These are phyloP conservation scores for Cystobasidium tubakii DNA, from an alignment of 768 basidiomycete species.

Conservation along the genomic window DNA sequence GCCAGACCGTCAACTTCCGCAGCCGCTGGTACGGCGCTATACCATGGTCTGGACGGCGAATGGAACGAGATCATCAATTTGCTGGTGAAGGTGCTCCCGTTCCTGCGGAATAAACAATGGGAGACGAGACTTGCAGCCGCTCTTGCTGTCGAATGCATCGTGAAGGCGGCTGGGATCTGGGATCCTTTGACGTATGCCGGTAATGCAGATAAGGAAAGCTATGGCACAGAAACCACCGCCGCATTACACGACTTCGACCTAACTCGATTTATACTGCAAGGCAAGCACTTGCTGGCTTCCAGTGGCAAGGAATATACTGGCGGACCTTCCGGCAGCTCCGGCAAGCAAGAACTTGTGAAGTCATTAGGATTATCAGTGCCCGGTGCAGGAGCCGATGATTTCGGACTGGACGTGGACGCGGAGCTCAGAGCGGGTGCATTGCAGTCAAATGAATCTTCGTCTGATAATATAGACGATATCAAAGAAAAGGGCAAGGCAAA, in stretches of 20 bases:
- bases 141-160: constrained; percentile 78
- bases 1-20: constrained; percentile 49
- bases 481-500: not conserved
- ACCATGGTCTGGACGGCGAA: constrained; percentile 52
- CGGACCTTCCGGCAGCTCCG: constrained; percentile 48
- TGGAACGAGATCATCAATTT: constrained; percentile 89
- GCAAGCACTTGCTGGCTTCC: constrained; percentile 74
- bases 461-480: constrained; percentile 5
- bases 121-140: constrained; percentile 89
- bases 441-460: constrained; percentile 34
- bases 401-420: constrained; percentile 38
- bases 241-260: constrained; percentile 73
- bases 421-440: constrained; percentile 3
- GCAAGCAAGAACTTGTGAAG: constrained; percentile 80
- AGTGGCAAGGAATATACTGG: constrained; percentile 79
- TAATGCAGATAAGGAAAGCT: constrained; percentile 47
- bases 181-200: constrained; percentile 53
- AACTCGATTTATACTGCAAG: constrained; percentile 66
- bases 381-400: constrained; percentile 52
- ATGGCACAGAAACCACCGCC: not conserved
- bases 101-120: constrained; percentile 79
- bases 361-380: constrained; percentile 62
- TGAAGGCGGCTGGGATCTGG: constrained; percentile 72
- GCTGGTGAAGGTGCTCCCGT: constrained; percentile 88
- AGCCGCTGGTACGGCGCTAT: constrained; percentile 26